These are phyloP conservation scores for Volutella citrinella DNA, from an alignment of 2,329 filamentous ascomycete genomes.

Conservation along the genomic window DNA sequence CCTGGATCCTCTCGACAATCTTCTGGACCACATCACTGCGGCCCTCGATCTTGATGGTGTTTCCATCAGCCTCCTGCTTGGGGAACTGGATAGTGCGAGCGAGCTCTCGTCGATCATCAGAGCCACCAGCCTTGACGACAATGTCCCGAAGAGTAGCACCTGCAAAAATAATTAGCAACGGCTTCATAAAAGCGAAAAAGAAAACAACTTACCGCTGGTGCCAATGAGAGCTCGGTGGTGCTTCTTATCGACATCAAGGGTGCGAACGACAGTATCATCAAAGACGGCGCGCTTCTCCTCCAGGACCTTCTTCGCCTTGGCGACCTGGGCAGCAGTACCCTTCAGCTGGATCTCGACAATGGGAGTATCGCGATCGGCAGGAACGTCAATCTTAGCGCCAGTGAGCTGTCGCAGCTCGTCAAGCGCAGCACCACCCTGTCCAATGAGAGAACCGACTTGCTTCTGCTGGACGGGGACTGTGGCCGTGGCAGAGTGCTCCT, in stretches of 20 bases:
- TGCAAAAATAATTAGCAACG: slow-evolving; percentile 40
- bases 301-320: slow-evolving; percentile 86
- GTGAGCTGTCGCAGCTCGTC: slow-evolving; percentile 83
- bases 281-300: slow-evolving; percentile 84
- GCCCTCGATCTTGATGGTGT: slow-evolving; percentile 84
- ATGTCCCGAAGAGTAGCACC: slow-evolving; percentile 84
- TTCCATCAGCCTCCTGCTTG: slow-evolving; percentile 78
- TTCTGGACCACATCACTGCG: slow-evolving; percentile 81
- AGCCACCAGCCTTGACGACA: slow-evolving; percentile 83
- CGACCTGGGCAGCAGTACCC: slow-evolving; percentile 87
- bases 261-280: slow-evolving; percentile 82
- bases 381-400: slow-evolving; percentile 88
- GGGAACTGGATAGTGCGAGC: slow-evolving; percentile 94
- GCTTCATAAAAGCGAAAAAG: neutral
- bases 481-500: slow-evolving; percentile 80
- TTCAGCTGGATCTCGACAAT: slow-evolving; percentile 86
- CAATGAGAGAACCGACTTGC: slow-evolving; percentile 92
- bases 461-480: slow-evolving; percentile 84
- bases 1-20: slow-evolving; percentile 78
- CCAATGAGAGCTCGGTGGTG: slow-evolving; percentile 90
- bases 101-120: slow-evolving; percentile 77
- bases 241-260: slow-evolving; percentile 89
- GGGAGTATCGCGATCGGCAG: slow-evolving; percentile 70
- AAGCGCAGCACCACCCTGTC: slow-evolving; percentile 84
- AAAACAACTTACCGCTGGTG: slow-evolving; percentile 64